Percentiles rank a stretch among this genome's conserved stretches.
These are phyloP conservation scores for Suillus spraguei DNA, from an alignment of 768 basidiomycete species.

Conservation along the genomic window DNA sequence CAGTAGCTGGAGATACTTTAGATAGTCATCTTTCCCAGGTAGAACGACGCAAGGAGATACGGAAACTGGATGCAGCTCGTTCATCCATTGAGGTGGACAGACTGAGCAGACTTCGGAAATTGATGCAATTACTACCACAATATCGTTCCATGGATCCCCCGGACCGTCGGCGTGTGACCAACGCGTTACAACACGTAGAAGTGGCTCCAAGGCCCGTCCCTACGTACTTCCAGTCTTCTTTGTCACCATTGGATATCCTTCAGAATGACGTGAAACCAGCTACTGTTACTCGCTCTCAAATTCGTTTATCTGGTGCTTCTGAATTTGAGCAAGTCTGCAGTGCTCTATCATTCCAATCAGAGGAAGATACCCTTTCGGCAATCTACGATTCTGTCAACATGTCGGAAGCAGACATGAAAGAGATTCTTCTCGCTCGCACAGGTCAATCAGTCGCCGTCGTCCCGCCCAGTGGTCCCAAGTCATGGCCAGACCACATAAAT, in stretches of 20 bases:
- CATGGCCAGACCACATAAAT: background rate
- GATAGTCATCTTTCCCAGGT: slow-evolving; percentile 39
- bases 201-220: slow-evolving; percentile 13
- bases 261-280: slow-evolving; percentile 3
- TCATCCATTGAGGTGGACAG: slow-evolving; percentile 61
- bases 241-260: background rate
- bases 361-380: slow-evolving; percentile 1
- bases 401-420: slow-evolving; percentile 9
- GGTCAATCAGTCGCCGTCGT: slow-evolving; percentile 5
- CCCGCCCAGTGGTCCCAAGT: background rate
- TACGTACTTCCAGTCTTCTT: slow-evolving; percentile 16
- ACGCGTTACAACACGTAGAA: slow-evolving; percentile 23
- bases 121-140: slow-evolving; percentile 41
- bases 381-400: background rate
- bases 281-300: background rate
- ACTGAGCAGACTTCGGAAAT: slow-evolving; percentile 50
- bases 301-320: background rate
- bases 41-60: slow-evolving; percentile 55
- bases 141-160: slow-evolving; percentile 37
- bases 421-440: slow-evolving; percentile 7
- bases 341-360: background rate
- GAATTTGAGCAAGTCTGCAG: background rate
- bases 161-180: slow-evolving; percentile 32
- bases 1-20: background rate
- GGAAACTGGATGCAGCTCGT: slow-evolving; percentile 50